Percentiles rank a stretch among this genome's conserved stretches.
Evolutionary conservation across 2,329 filamentous ascomycete genomes (phyloP).

Genomic region (Diatrype stigma): DNA sequence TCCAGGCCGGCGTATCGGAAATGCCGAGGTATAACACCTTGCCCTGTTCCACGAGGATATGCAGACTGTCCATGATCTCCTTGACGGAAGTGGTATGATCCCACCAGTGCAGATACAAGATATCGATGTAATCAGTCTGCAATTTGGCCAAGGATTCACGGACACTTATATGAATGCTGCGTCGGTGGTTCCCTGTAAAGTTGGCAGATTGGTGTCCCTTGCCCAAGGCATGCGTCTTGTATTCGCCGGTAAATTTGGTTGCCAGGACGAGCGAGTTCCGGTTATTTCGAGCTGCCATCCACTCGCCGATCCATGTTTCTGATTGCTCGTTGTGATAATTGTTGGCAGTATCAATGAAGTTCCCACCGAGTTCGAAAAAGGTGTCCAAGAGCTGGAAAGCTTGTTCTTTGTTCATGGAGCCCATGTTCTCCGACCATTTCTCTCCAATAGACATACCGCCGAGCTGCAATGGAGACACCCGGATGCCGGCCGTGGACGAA

Average conservation of each 20-base stretch:
- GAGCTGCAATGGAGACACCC: slow-evolving; percentile 33
- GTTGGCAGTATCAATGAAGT: slow-evolving; percentile 58
- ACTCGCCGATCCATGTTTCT: slow-evolving; percentile 48
- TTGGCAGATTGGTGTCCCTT: slow-evolving; percentile 30
- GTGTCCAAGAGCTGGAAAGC: slow-evolving; percentile 52
- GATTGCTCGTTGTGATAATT: slow-evolving; percentile 48
- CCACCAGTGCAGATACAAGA: slow-evolving; percentile 29
- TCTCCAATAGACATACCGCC: slow-evolving; percentile 8
- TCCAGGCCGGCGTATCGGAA: slow-evolving; percentile 27
- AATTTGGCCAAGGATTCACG: slow-evolving; percentile 38
- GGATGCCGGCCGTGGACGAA: slow-evolving; percentile 37
- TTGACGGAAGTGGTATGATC: slow-evolving; percentile 18
- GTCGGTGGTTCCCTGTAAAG: slow-evolving; percentile 34
- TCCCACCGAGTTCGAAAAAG: slow-evolving; percentile 51
- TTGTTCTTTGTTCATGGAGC: slow-evolving; percentile 36
- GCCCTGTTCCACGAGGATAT: slow-evolving; percentile 19
- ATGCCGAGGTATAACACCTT: slow-evolving; percentile 29
- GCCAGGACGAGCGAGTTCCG: slow-evolving; percentile 45
- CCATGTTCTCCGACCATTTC: slow-evolving; percentile 1
- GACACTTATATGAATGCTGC: slow-evolving; percentile 35
- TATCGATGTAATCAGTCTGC: slow-evolving; percentile 30
- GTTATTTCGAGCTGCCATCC: slow-evolving; percentile 39
- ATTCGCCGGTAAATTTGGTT: slow-evolving; percentile 44
- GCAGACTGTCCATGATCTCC: slow-evolving; percentile 24
- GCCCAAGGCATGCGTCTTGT: slow-evolving; percentile 26